Conservation (phyloP, 305 asterid species). For the Caryopteris hybrid region DNA sequence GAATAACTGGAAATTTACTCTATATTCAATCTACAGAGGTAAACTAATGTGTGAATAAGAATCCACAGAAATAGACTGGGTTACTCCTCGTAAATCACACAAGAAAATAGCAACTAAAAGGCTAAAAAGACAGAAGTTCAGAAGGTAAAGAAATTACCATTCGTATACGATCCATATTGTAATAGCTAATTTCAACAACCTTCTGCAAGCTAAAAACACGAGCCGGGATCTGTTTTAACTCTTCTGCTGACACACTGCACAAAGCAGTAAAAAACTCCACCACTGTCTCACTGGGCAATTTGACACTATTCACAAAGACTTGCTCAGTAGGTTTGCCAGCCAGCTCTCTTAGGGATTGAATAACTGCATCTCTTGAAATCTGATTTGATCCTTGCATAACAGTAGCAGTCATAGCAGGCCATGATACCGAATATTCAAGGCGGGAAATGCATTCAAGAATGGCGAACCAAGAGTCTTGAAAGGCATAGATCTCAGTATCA, state of each 20-base stretch:
- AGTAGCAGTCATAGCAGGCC: conserved; percentile 91
- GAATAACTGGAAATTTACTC: conserved; percentile 18
- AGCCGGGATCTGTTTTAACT: conserved; percentile 89
- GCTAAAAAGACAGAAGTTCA: conserved; percentile 4
- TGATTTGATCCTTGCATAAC: conserved; percentile 99
- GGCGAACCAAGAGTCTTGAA: conserved; percentile 99
- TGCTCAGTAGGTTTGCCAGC: conserved; percentile 94
- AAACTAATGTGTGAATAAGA: background rate
- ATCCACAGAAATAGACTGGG: background rate
- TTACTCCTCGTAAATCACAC: conserved; percentile 2
- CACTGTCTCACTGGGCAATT: conserved; percentile 95
- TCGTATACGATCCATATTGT: conserved; percentile 98
- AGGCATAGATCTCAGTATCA: conserved; percentile 86
- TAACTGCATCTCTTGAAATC: conserved; percentile 84
- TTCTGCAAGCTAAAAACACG: conserved; percentile 99
- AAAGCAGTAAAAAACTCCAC: conserved; percentile 96
- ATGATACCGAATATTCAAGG: conserved; percentile 87
- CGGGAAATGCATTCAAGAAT: conserved; percentile 95
- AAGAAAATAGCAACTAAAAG: background rate
- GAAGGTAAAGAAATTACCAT: conserved; percentile 67
- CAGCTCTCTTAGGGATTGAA: conserved; percentile 92
- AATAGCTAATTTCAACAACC: conserved; percentile 98
- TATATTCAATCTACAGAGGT: background rate
- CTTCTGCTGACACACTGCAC: conserved; percentile 97
- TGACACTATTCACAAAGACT: conserved; percentile 90